Evolutionary conservation across 495 filamentous ascomycete species (phyloP), one percentile per base, ranked within the genome.

Genomic region (Schizothecium vesticola): DNA sequence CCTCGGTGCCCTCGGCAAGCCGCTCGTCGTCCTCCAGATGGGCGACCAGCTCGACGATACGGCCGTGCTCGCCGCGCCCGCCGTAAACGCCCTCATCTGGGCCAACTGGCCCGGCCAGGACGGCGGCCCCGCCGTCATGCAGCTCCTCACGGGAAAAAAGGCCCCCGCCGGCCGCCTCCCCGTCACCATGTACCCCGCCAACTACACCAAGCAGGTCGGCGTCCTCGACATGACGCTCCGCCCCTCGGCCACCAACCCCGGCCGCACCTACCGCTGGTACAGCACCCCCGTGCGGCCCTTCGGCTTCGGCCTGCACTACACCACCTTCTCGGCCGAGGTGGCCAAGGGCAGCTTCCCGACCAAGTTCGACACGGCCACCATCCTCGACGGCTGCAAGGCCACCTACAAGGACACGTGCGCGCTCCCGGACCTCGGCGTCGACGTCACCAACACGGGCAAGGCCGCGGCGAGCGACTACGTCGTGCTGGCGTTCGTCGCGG

Each of bases 131-230:
- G 81, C 83, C 3, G 70, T 88, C 11, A 77, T 84, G 3, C 78
- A 86, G 59, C 72, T 87, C 1, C 26, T 89, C 7, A 85, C 82
- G 19, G 87, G 87, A 3, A 75, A 72, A 8, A 76, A 76, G 12
- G 80, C 84, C 24, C 87, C 86, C 0, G 86, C 85, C 13, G 89
- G 82, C 22, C 84, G 88, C 23, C 77, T 90, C 1, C 87, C 88
- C 3, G 88, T 88, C 28, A 89, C 86, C 13, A 75, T 79, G 66
- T 85, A 85, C 60, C 80, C 81, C 0, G 65, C 68, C 0, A 69
- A 73, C 63, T 85, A 83, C 68, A 75, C 76, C n/a, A 64, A 71
- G 31, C 73, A 75, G n/a, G 73, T 80, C 23, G 73, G 69, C 11
- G 75, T 82, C 72, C 80, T 79, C 3, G 70, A 81, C 19, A 84